Evolutionary conservation across 805 yeast species (phyloP).

Genomic region (Vanderwaltozyma verrucispora): DNA sequence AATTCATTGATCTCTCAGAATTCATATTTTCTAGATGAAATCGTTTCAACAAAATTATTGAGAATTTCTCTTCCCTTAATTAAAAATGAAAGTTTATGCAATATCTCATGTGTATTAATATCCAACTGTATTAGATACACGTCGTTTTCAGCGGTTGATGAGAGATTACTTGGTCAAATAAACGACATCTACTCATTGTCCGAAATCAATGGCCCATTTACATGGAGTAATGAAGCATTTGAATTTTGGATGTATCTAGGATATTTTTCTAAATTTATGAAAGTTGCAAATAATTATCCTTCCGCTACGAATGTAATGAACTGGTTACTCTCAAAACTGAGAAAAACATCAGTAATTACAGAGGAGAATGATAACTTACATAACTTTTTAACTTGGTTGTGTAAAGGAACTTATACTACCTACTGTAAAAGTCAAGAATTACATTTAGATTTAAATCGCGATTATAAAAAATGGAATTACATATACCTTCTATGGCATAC

Average conservation of each 20-base stretch:
- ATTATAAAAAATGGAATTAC: too few relatives aligned
- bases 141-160: conserved; percentile 24
- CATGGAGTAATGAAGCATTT: conserved; percentile 37
- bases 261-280: conserved; percentile 28
- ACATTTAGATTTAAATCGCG: too few relatives aligned
- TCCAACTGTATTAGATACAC: conserved; percentile 15
- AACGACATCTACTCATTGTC: conserved; percentile 43
- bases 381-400: conserved; percentile 36
- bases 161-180: conserved; percentile 35
- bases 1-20: conserved; percentile 16
- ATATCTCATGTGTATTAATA: conserved; percentile 19
- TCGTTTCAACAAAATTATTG: conserved; percentile 16
- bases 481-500: too few relatives aligned
- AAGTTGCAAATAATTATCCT: conserved; percentile 23
- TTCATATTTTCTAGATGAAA: conserved; percentile 2
- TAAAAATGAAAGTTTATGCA: conserved; percentile 15
- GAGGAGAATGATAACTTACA: conserved; percentile 19
- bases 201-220: conserved; percentile 51
- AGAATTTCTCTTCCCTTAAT: conserved; percentile 29
- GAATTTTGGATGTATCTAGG: conserved; percentile 43
- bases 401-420: too few relatives aligned
- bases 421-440: too few relatives aligned
- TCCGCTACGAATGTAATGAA: conserved; percentile 30
- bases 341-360: conserved; percentile 10
- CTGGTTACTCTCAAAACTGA: conserved; percentile 47